A percentile compares a stretch with the other conserved stretches of the same genome.
phyloP scores from a whole-genome alignment of 768 basidiomycete genomes.

The Suillus hirtellus region DNA sequence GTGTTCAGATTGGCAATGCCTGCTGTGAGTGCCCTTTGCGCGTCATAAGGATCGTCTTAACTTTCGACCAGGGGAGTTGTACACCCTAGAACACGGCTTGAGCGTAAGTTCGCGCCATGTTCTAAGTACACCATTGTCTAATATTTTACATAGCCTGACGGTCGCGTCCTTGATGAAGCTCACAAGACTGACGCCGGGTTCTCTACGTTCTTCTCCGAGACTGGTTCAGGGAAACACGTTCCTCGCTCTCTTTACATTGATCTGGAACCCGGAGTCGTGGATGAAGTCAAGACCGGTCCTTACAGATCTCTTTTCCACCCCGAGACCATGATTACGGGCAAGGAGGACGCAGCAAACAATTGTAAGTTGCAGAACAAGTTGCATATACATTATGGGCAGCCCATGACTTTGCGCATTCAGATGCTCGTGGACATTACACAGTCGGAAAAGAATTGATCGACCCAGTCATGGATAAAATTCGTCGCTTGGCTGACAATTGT shows the following conservation, averaged over 20 bases:
- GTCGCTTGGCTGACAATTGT: constrained; percentile 97
- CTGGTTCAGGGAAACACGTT: constrained; percentile 91
- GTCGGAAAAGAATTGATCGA: constrained; percentile 99
- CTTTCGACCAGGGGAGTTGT: constrained; percentile 80
- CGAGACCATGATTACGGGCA: constrained; percentile 94
- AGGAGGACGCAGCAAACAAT: constrained; percentile 99
- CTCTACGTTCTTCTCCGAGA: constrained; percentile 97
- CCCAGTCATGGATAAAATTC: constrained; percentile 94
- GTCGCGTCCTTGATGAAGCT: constrained; percentile 77
- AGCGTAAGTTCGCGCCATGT: constrained; percentile 57
- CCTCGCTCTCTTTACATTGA: constrained; percentile 97
- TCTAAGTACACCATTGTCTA: background rate
- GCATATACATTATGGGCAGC: background rate
- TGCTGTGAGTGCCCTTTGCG: constrained; percentile 68
- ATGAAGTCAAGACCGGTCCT: constrained; percentile 90
- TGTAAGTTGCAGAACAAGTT: constrained; percentile 53
- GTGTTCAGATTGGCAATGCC: constrained; percentile 92
- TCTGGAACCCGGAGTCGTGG: constrained; percentile 92
- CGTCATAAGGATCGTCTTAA: constrained; percentile 16
- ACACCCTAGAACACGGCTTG: constrained; percentile 96
- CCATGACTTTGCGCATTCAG: constrained; percentile 41
- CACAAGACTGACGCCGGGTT: constrained; percentile 76
- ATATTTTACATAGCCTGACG: constrained; percentile 69
- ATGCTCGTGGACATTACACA: constrained; percentile 98
- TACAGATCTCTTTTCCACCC: constrained; percentile 97